Base-by-base conservation (phyloP, 495 filamentous ascomycete genomes). In the Cercophora samala region DNA sequence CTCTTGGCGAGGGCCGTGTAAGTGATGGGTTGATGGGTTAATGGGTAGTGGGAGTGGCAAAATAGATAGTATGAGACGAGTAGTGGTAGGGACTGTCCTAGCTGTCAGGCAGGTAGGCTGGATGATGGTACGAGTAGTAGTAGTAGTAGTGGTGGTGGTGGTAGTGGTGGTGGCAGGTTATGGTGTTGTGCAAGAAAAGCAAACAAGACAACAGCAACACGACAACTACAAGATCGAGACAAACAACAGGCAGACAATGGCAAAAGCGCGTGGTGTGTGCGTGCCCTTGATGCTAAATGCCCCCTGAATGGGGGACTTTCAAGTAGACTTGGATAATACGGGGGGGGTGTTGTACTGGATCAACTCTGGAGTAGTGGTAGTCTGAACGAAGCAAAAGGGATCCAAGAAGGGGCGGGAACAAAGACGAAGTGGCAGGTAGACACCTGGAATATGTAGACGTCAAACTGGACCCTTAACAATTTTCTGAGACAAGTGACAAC, bases 291-390 rank as follows among this genome's bases (percentile, higher is more conserved):
- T 15, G 53, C n/a, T 56, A 56, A 67, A 60, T 70, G 62, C 71
- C 73, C 73, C 73, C 73, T 64, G 42, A 65, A 58, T 56, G 68
- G 73, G 71, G 73, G 68, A 69, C 59, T 70, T 70, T 60, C n/a
- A 70, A 65, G 26, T 64, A 19, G 56, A 6, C 37, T 65, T 55
- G 52, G n/a, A 62, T 26, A 46, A 46, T 46, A 18, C 37, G 37
- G 37, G 37, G 29, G 29, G 55, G 13, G 55, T 67, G 67, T 59
- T 68, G 61, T 64, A 62, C 64, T 66, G 37, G 23, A 29, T 66
- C 32, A 29, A 62, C n/a, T 62, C 5, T 21, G 29, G 58, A 13
- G 5, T 60, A 24, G n/a, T 60, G 58, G 23, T 25, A 26, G 54
- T 56, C 13, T 29, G 13, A 13, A 60, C 58, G 60, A 13, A 29